Base-by-base conservation (phyloP, 2,329 filamentous ascomycete genomes). In the Fonsecaea nubica region DNA sequence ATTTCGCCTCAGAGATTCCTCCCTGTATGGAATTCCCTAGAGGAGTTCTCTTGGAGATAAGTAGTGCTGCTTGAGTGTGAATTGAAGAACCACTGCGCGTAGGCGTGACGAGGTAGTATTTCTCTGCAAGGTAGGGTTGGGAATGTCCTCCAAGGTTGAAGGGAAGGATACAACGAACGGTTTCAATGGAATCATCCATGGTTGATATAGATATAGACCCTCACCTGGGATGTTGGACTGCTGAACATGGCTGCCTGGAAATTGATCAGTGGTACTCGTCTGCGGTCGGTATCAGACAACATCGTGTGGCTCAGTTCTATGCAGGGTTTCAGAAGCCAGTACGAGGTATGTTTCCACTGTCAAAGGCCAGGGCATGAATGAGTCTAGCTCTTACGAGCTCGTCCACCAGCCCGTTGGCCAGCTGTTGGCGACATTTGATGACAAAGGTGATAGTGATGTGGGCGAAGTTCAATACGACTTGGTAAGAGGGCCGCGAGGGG, bases 181-280 rank as follows among this genome's bases (percentile, higher is more conserved):
- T 21, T 50, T 30, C 45, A 50, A 21, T 50, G 45, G 12, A n/a
- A 21, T 42, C 21, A 2, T 15, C 55, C 25, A 32, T 25, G 25
- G 12, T 48, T 58, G 21, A 48, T 58, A 58, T 58, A 58, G 15
- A 21, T 21, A 42, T 18, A 18, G 21, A 58, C 32, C 38, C 30
- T 42, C 4, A 3, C 30, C 4, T 35, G 9, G n/a, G 21, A 40
- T 18, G 13, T 13, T 12, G 36, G 15, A 48, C 8, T 12, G 21
- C 58, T 30, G 15, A 38, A 52, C 38, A 53, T 60, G 38, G 58
- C 58, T 60, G 58, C 58, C 58, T 60, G 58, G 45, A 40, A n/a
- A 33, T 52, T 33, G 18, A 50, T 15, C 12, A 18, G 8, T 9
- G 38, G 25, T 48, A 58, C 56, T 35, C n/a, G 30, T 7, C 38